Conservation (phyloP, 352 stramenopile genomes). For the Pythium diclinum region DNA sequence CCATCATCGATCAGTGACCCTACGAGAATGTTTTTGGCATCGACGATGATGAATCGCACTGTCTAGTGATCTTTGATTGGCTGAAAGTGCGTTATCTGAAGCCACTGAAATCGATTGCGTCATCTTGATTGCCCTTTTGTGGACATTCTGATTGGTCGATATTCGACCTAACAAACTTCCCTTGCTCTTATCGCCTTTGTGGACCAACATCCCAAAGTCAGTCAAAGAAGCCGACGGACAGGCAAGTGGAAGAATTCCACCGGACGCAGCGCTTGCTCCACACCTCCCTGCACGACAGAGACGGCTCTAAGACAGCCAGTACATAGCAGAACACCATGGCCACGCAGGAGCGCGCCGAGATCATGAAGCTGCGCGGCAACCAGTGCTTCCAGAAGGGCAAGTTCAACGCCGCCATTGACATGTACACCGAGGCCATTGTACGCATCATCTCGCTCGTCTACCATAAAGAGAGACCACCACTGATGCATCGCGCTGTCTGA, state of each 20-base stretch:
- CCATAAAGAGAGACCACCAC: neutral
- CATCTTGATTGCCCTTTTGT: neutral
- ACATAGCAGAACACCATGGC: conserved; percentile 20
- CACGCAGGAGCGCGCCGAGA: conserved; percentile 49
- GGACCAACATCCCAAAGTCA: neutral
- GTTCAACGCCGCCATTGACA: conserved; percentile 74
- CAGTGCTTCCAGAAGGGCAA: conserved; percentile 81
- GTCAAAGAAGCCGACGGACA: neutral
- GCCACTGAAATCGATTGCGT: conserved; percentile 1
- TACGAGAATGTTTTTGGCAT: no score
- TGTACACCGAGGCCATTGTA: conserved; percentile 86
- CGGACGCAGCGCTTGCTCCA: neutral
- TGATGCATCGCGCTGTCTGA: neutral
- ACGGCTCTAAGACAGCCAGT: neutral
- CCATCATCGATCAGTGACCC: no score
- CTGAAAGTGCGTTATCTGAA: neutral
- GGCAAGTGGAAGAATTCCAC: neutral
- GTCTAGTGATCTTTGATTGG: neutral
- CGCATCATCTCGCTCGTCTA: neutral
- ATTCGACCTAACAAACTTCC: neutral
- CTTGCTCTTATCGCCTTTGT: neutral
- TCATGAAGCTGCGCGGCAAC: conserved; percentile 80
- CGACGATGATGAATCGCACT: neutral
- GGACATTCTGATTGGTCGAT: neutral
- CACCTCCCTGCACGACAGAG: neutral